These are phyloP conservation scores for Santalum album DNA, from an alignment of 164 flowering plant genomes.

Conservation along the genomic window DNA sequence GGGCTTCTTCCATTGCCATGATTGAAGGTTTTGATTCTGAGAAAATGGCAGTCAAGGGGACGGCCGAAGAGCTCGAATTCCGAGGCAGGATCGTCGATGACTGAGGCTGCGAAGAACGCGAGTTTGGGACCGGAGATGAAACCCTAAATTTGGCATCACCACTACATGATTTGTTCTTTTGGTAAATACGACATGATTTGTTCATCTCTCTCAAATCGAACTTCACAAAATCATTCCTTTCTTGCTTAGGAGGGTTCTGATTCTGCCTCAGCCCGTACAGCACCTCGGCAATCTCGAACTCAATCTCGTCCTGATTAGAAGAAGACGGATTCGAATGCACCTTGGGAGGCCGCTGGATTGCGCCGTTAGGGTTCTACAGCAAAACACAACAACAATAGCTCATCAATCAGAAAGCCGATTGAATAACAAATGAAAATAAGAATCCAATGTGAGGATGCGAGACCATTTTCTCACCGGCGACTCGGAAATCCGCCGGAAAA, in stretches of 20 bases:
- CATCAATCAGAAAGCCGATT: slow-evolving; percentile 1
- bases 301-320: slow-evolving; percentile 78
- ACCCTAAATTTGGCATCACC: slow-evolving; percentile 63
- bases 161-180: too few relatives aligned
- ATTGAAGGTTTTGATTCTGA: slow-evolving; percentile 26
- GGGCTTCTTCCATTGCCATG: slow-evolving; percentile 19
- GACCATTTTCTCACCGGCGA: slow-evolving; percentile 84
- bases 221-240: slow-evolving; percentile 24
- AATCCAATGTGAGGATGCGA: background rate
- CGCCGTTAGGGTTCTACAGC: slow-evolving; percentile 57
- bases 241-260: slow-evolving; percentile 56
- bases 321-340: slow-evolving; percentile 43
- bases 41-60: slow-evolving; percentile 27
- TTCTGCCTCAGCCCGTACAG: slow-evolving; percentile 82
- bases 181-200: too few relatives aligned
- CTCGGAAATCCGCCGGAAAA: slow-evolving; percentile 56
- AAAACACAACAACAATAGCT: background rate
- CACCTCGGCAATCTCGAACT: slow-evolving; percentile 96
- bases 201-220: slow-evolving; percentile 35
- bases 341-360: slow-evolving; percentile 54
- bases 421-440: too few relatives aligned
- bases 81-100: slow-evolving; percentile 23
- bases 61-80: slow-evolving; percentile 32
- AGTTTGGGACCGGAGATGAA: slow-evolving; percentile 59
- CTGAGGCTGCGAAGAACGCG: slow-evolving; percentile 24